Evolutionary conservation across 2,329 filamentous ascomycete species (phyloP), one percentile per base, ranked within the genome.

Genomic region (Neoscytalidium dimidiatum): DNA sequence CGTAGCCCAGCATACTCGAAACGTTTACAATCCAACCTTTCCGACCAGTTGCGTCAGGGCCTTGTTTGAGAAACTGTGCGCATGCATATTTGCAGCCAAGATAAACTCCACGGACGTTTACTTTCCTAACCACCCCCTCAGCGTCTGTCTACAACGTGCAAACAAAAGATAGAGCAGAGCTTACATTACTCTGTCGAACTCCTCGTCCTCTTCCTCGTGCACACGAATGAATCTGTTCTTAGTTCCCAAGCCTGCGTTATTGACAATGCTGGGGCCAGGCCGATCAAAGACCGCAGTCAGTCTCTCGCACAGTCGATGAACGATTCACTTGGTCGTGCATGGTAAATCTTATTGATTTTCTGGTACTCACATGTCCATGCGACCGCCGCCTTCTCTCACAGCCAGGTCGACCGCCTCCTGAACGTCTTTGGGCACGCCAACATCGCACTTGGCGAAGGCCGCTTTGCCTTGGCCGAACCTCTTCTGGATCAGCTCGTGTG

Each of bases 21-120:
- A 75, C 72, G 57, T 80, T 79, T 26, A 80, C 69, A 19, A 80
- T 77, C 76, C 77, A 80, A 1, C 78, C 77, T 33, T 71, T 64
- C 64, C 74, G 69, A 3, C 70, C 70, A 26, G 66, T 66, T 31
- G 62, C 62, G 13, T 72, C 67, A 8, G 66, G 69, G 21, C 75
- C 71, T 67, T 80, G 78, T 43, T 70, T 68, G 51, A 78, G 66
- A 70, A 80, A 78, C 49, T 79, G 77, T 3, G 67, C 44, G 9
- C 75, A 69, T 1, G 71, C 77, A 66, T 77, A 77, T 52, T 79
- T 80, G 65, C 72, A 77, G 9, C 78, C 74, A 13, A 80, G 70
- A 63, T 79, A 80, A 4, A 79, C 73, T 6, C 74, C 73, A 31
- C 74, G 75, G 13, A 72, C 70, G 67, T 79, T 80, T 31, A 79